phyloP scores from a whole-genome alignment of 2,329 filamentous ascomycete genomes.

The Hypomyces perniciosus region DNA sequence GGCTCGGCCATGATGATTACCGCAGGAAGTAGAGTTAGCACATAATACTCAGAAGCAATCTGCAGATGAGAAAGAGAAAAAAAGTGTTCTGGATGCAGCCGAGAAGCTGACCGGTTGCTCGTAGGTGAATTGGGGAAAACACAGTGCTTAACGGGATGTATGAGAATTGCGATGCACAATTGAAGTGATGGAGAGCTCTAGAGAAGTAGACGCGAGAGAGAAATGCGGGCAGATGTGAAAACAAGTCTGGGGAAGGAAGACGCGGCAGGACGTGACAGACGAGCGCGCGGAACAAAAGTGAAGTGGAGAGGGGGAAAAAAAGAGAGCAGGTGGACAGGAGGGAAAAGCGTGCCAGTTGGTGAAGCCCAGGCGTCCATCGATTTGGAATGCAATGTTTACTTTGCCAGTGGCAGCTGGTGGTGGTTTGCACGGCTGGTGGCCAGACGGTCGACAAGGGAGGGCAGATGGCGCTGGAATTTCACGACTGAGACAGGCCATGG shows the following conservation, averaged over 20 bases:
- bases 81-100: not conserved
- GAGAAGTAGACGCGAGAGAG: conserved; percentile 3
- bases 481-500: conserved; percentile 1
- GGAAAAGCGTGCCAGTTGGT: conserved; percentile 9
- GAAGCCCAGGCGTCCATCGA: conserved; percentile 1
- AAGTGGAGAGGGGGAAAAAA: conserved; percentile 1
- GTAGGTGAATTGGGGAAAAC: conserved; percentile 6
- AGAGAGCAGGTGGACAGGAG: not conserved
- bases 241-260: conserved; percentile 6
- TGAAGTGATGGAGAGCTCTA: conserved; percentile 1
- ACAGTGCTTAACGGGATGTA: conserved; percentile 3
- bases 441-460: conserved; percentile 2
- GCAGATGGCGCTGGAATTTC: conserved; percentile 13
- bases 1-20: conserved; percentile 25
- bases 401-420: conserved; percentile 9
- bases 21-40: conserved; percentile 24
- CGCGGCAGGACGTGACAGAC: conserved; percentile 6
- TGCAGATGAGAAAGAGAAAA: not conserved
- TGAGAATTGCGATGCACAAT: not conserved
- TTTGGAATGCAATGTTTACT: conserved; percentile 19
- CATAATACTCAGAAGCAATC: conserved; percentile 27
- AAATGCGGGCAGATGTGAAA: conserved; percentile 14
- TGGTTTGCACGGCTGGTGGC: conserved; percentile 13
- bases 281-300: conserved; percentile 6
- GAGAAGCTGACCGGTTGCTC: conserved; percentile 4